A percentile compares a stretch with the other conserved stretches of the same genome.
Evolutionary conservation across 352 stramenopile species (phyloP).

Genomic region (Lagenidium sp.): DNA sequence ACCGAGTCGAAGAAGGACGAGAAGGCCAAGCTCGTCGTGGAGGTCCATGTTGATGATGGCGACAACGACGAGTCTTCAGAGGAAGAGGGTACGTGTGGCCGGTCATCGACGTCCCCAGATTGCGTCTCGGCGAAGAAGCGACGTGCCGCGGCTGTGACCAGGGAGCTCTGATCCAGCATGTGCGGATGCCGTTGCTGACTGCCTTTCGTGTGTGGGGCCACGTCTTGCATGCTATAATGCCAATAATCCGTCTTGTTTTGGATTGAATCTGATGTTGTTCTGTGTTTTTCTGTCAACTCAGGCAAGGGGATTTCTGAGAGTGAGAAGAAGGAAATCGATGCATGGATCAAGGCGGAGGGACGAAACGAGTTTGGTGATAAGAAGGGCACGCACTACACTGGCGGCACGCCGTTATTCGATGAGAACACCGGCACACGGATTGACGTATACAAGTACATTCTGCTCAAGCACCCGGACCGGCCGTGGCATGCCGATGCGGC

Average conservation of each 20-base stretch:
- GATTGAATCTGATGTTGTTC: neutral
- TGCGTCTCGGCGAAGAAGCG: no score
- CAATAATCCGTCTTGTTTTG: no score
- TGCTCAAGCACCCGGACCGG: slow-evolving; percentile 31
- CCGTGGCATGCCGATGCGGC: slow-evolving; percentile 26
- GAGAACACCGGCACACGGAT: slow-evolving; percentile 41
- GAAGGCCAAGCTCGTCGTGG: no score
- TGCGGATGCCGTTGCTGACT: no score
- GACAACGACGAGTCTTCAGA: no score
- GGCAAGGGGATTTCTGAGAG: no score
- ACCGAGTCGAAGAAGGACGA: slow-evolving; percentile 2
- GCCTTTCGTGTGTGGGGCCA: no score
- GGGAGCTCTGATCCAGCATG: no score
- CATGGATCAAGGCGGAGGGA: slow-evolving; percentile 44
- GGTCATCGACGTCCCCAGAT: no score
- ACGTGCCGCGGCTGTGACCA: no score
- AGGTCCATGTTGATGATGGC: no score
- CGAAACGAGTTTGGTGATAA: slow-evolving; percentile 58
- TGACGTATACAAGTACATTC: slow-evolving; percentile 66
- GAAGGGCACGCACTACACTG: slow-evolving; percentile 46
- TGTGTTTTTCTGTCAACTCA: slow-evolving; percentile 5
- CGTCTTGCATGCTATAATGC: no score
- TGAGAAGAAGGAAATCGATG: slow-evolving; percentile 42
- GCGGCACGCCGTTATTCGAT: slow-evolving; percentile 74
- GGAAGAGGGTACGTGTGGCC: slow-evolving; percentile 11